A percentile compares a stretch with the other conserved stretches of the same genome.
These are phyloP conservation scores for Sordariomycetes sp. DNA, from an alignment of 2,329 filamentous ascomycete genomes.

Conservation along the genomic window DNA sequence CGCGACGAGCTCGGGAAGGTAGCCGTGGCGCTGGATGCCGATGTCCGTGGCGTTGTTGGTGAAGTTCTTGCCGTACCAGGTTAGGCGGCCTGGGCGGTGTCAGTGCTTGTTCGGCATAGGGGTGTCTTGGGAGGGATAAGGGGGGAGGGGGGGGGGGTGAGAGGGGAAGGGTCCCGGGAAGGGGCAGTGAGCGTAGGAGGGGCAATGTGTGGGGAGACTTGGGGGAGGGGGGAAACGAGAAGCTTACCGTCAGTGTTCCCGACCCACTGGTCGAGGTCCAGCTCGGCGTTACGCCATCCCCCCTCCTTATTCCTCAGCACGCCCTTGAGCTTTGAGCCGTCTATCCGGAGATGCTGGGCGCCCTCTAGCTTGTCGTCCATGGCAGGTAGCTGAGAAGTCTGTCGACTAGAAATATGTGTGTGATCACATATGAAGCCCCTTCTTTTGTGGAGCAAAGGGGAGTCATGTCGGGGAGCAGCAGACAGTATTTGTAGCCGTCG, in stretches of 20 bases:
- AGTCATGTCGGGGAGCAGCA: too few species aligned
- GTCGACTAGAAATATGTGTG: neutral
- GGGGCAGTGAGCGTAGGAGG: too few species aligned
- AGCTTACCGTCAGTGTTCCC: slow-evolving; percentile 32
- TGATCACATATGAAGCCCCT: neutral
- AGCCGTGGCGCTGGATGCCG: neutral
- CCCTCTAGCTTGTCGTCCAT: neutral
- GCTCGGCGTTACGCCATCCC: slow-evolving; percentile 23
- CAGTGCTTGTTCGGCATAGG: too few species aligned
- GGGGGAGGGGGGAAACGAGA: neutral
- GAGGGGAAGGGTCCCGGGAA: too few species aligned
- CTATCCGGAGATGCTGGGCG: neutral
- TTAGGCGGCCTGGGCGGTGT: neutral
- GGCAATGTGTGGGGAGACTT: neutral
- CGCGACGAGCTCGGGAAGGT: neutral
- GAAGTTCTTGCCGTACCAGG: slow-evolving; percentile 21
- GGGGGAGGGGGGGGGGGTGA: neutral
- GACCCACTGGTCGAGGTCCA: slow-evolving; percentile 42
- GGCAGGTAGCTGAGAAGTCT: neutral
- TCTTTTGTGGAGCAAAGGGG: too few species aligned
- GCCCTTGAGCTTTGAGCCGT: neutral
- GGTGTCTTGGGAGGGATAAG: too few species aligned
- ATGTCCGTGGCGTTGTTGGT: slow-evolving; percentile 29
- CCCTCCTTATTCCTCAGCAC: slow-evolving; percentile 25
- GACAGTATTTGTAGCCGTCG: too few species aligned